phyloP scores from a whole-genome alignment of 345 rosid genomes.

The Mallotus nudiflorus region DNA sequence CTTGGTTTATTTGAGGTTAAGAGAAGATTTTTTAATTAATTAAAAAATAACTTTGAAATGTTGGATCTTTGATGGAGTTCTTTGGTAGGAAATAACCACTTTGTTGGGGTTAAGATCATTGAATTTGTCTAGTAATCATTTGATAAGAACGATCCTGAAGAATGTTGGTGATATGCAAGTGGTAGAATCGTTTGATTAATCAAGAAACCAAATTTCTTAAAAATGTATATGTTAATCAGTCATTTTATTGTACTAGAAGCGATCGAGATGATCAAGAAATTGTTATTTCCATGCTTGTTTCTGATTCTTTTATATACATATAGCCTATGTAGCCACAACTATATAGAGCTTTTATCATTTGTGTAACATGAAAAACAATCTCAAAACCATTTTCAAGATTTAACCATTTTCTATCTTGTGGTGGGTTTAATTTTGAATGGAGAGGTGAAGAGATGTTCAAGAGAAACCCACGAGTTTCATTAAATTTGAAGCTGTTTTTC shows the following conservation, averaged over 20 bases:
- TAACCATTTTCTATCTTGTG: not conserved
- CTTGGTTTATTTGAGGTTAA: conserved; percentile 62
- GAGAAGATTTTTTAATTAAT: too few relatives aligned
- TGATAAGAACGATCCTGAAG: not conserved
- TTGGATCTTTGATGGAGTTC: too few relatives aligned
- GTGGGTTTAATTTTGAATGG: not conserved
- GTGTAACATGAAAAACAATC: conserved; percentile 16
- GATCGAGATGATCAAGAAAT: conserved; percentile 1
- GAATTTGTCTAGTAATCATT: not conserved
- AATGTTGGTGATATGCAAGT: not conserved
- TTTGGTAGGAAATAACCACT: not conserved
- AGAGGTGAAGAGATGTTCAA: conserved; percentile 30
- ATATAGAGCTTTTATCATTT: not conserved
- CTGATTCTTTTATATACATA: too few relatives aligned
- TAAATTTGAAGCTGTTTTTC: conserved; percentile 15
- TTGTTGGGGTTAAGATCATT: not conserved
- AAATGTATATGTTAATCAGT: not conserved
- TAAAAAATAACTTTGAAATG: too few relatives aligned
- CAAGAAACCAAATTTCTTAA: not conserved
- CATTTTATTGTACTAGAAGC: not conserved
- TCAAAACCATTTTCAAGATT: conserved; percentile 31
- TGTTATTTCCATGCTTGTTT: conserved; percentile 58
- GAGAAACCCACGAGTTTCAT: conserved; percentile 50
- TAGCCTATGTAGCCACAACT: too few relatives aligned
- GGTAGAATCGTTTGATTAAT: conserved; percentile 5